Evolutionary conservation across 148 eudicot species (phyloP).

Genomic region (Gaultheria prostrata): DNA sequence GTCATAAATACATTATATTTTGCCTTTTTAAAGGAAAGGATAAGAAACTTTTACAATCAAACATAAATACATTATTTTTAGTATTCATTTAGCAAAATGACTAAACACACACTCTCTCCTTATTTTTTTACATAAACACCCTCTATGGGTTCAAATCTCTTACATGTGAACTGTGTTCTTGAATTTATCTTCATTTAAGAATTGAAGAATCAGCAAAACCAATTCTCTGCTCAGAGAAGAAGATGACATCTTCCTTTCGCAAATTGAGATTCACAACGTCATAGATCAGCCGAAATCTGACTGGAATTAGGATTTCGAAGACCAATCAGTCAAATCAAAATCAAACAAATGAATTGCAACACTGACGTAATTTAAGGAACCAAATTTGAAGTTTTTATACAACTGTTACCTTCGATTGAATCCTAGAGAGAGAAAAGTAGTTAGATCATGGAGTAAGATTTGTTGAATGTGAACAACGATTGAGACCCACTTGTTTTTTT

Average conservation of each 20-base stretch:
- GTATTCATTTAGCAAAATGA: no score
- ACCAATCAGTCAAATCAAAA: neutral
- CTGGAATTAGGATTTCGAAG: slow-evolving; percentile 29
- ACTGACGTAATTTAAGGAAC: neutral
- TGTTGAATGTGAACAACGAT: slow-evolving; percentile 6
- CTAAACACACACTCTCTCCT: no score
- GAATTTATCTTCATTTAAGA: slow-evolving; percentile 50
- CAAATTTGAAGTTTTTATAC: neutral
- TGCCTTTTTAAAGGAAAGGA: no score
- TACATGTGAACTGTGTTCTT: slow-evolving; percentile 44
- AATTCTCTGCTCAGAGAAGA: slow-evolving; percentile 44
- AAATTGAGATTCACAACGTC: slow-evolving; percentile 4
- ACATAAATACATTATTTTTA: no score
- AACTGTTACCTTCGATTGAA: slow-evolving; percentile 1
- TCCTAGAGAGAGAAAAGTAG: slow-evolving; percentile 14
- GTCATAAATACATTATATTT: no score
- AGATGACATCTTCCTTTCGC: slow-evolving; percentile 28
- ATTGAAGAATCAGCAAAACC: slow-evolving; percentile 51
- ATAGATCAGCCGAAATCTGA: slow-evolving; percentile 12
- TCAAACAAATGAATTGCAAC: neutral
- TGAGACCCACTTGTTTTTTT: no score
- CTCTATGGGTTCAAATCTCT: slow-evolving; percentile 14
- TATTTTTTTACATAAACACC: no score
- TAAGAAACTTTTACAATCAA: no score
- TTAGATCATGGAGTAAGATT: neutral